These are phyloP conservation scores for Yarrowia sp. DNA, from an alignment of 805 yeast genomes.

Conservation along the genomic window DNA sequence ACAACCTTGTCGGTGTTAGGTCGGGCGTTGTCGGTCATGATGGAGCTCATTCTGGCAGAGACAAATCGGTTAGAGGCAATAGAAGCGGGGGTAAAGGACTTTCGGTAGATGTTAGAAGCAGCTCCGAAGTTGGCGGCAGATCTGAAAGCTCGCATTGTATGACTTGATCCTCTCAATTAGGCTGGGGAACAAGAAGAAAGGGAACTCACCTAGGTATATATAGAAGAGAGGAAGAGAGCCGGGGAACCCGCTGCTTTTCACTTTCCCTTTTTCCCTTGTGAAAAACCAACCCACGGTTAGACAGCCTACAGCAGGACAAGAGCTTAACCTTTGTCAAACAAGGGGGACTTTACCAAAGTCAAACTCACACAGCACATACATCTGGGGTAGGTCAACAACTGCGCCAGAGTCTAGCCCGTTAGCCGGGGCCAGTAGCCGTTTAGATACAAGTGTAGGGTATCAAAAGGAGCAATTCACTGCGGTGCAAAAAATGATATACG, in stretches of 20 bases:
- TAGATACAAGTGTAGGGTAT: background rate
- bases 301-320: background rate
- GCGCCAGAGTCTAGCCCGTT: background rate
- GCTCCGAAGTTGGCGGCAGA: conserved; percentile 27
- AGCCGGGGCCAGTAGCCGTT: background rate
- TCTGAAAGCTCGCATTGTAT: conserved; percentile 25
- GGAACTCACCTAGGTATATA: conserved; percentile 21
- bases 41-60: conserved; percentile 26
- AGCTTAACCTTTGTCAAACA: background rate
- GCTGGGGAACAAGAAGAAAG: conserved; percentile 3
- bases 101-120: conserved; percentile 25
- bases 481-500: background rate
- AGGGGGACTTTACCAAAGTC: background rate
- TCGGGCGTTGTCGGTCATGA: conserved; percentile 45
- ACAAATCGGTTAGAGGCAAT: conserved; percentile 26
- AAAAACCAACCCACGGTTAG: background rate
- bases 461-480: background rate
- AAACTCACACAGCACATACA: background rate
- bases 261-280: conserved; percentile 18
- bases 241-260: background rate
- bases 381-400: background rate
- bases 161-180: conserved; percentile 16
- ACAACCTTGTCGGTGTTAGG: conserved; percentile 52
- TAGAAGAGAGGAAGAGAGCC: background rate
- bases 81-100: conserved; percentile 25